phyloP scores from a whole-genome alignment of 148 eudicot species.

The Rhododendron ferrugineum region DNA sequence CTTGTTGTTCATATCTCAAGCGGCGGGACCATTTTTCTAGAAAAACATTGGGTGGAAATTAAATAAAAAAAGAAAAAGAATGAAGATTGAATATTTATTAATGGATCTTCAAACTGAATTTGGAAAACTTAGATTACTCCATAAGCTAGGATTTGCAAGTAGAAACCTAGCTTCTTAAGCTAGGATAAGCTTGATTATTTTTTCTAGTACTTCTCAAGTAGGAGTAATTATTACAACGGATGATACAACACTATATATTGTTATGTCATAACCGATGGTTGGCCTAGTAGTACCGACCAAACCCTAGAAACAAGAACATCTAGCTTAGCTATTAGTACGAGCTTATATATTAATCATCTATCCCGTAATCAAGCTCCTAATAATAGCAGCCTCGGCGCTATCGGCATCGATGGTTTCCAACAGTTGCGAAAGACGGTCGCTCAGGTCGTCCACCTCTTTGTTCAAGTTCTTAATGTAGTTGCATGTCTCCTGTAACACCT shows the following conservation, averaged over 20 bases:
- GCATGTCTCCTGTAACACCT: slow-evolving; percentile 75
- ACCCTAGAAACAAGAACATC: background rate
- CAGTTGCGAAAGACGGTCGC: slow-evolving; percentile 64
- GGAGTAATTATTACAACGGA: background rate
- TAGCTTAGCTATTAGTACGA: background rate
- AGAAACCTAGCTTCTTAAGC: too few species aligned
- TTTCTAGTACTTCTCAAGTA: background rate
- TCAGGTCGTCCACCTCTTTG: slow-evolving; percentile 70
- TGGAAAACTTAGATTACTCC: background rate
- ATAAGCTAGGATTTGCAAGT: background rate
- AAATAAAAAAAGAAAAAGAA: background rate
- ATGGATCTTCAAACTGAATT: background rate
- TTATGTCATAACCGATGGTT: background rate
- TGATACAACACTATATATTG: background rate
- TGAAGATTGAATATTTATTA: background rate
- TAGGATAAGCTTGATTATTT: background rate
- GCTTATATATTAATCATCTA: background rate
- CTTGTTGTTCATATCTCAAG: too few species aligned
- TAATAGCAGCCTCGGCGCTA: slow-evolving; percentile 65
- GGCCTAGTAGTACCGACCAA: background rate
- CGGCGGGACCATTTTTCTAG: too few species aligned
- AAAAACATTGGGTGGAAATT: too few species aligned
- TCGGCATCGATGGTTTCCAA: slow-evolving; percentile 54
- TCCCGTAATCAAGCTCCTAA: slow-evolving; percentile 53
- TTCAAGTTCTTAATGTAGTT: slow-evolving; percentile 60